phyloP scores from a whole-genome alignment of 1,139 yeast species.

The Saccharomyces pastorianus region DNA sequence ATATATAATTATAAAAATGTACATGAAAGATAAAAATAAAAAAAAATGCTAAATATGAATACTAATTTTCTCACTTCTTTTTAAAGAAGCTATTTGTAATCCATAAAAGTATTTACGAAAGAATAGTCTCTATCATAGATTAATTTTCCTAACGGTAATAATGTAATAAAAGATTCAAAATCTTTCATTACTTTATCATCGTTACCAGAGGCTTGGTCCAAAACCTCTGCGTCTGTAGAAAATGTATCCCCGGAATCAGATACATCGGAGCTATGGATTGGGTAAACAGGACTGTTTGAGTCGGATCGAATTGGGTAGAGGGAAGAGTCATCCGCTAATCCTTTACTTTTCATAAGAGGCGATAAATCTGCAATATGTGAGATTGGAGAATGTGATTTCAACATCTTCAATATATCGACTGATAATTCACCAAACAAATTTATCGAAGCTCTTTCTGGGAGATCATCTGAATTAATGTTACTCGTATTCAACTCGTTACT shows the following conservation, averaged over 20 bases:
- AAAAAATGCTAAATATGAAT: too few species aligned
- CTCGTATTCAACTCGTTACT: background rate
- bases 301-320: slow-evolving; percentile 3
- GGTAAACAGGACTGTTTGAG: background rate
- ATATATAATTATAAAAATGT: background rate
- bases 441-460: background rate
- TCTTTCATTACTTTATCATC: background rate
- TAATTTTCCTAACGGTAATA: slow-evolving; percentile 12
- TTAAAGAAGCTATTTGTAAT: background rate
- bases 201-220: too few species aligned
- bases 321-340: background rate
- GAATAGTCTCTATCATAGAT: slow-evolving; percentile 17
- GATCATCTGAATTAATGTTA: background rate
- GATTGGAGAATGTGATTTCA: slow-evolving; percentile 2
- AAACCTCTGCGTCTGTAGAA: too few species aligned
- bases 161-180: background rate
- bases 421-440: slow-evolving; percentile 5
- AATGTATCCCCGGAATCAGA: background rate
- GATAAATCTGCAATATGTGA: background rate
- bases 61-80: too few species aligned
- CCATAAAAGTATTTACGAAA: slow-evolving; percentile 8
- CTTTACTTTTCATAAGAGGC: background rate
- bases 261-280: slow-evolving; percentile 1
- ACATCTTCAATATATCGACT: background rate
- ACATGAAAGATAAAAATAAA: background rate